A percentile compares a stretch with the other conserved stretches of the same genome.
Conservation (phyloP, 352 stramenopile species). For the Phytophthora niederhauseri region DNA sequence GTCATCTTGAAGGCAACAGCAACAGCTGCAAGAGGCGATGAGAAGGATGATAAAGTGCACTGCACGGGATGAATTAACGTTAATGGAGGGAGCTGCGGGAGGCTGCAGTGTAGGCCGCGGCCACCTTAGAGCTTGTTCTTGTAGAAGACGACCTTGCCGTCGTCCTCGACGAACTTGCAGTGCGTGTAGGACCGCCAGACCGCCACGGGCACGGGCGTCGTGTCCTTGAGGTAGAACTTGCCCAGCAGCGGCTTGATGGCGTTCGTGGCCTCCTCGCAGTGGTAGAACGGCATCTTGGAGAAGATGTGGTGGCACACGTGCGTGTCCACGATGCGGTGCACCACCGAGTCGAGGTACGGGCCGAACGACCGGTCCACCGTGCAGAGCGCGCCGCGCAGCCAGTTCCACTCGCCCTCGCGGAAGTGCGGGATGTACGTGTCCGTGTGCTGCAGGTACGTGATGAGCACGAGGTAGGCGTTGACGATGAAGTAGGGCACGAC, state of each 20-base stretch:
- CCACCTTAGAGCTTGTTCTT: slow-evolving; percentile 64
- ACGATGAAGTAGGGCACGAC: slow-evolving; percentile 96
- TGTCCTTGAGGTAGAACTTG: slow-evolving; percentile 97
- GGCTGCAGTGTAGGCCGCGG: background rate
- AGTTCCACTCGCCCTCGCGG: slow-evolving; percentile 94
- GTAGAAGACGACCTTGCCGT: slow-evolving; percentile 93
- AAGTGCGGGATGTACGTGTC: slow-evolving; percentile 98
- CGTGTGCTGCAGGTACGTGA: slow-evolving; percentile 99
- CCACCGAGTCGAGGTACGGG: slow-evolving; percentile 95
- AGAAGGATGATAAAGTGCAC: slow-evolving; percentile 19
- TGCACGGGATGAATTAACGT: slow-evolving; percentile 34
- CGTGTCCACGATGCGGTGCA: slow-evolving; percentile 98
- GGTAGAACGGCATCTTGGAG: slow-evolving; percentile 99
- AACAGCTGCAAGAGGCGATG: too few relatives aligned
- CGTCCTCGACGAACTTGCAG: slow-evolving; percentile 96
- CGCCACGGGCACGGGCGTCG: slow-evolving; percentile 85
- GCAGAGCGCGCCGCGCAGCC: slow-evolving; percentile 96
- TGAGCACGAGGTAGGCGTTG: slow-evolving; percentile 97
- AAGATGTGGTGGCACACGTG: slow-evolving; percentile 99
- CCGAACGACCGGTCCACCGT: slow-evolving; percentile 98
- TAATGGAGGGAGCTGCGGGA: slow-evolving; percentile 21
- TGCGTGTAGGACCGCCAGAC: slow-evolving; percentile 93
- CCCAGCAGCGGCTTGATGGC: slow-evolving; percentile 93
- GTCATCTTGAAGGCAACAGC: background rate
- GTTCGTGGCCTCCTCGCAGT: slow-evolving; percentile 95